Percentiles rank a stretch among this genome's conserved stretches.
Conservation (phyloP, 2,329 filamentous ascomycete genomes). For the Cercospora berteroae region DNA sequence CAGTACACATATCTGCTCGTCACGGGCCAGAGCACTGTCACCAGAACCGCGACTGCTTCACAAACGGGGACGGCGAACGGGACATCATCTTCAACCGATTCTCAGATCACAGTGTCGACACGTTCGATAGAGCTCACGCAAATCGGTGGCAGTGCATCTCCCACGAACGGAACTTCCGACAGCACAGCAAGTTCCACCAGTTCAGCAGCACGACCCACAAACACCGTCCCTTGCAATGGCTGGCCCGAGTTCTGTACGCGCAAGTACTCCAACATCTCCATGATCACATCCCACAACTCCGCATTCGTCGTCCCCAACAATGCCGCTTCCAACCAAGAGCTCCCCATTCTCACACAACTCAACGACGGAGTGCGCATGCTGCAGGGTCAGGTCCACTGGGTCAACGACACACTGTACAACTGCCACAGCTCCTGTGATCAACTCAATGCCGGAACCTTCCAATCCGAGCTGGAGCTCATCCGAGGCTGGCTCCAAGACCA, state of each 20-base stretch:
- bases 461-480: slow-evolving; percentile 68
- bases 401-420: slow-evolving; percentile 64
- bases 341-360: slow-evolving; percentile 67
- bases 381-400: slow-evolving; percentile 58
- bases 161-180: slow-evolving; percentile 30
- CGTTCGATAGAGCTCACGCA: slow-evolving; percentile 27
- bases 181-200: slow-evolving; percentile 28
- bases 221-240: slow-evolving; percentile 78
- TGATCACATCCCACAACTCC: slow-evolving; percentile 77
- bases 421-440: slow-evolving; percentile 84
- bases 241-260: slow-evolving; percentile 68
- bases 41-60: slow-evolving; percentile 39
- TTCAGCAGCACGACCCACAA: slow-evolving; percentile 50
- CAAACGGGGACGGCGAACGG: slow-evolving; percentile 42
- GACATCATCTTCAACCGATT: slow-evolving; percentile 18
- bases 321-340: slow-evolving; percentile 71
- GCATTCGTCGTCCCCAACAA: slow-evolving; percentile 71
- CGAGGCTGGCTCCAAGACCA: slow-evolving; percentile 69
- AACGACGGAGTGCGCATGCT: slow-evolving; percentile 70
- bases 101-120: slow-evolving; percentile 28
- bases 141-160: slow-evolving; percentile 21
- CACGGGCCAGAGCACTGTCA: slow-evolving; percentile 30
- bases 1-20: slow-evolving; percentile 31
- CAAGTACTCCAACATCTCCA: slow-evolving; percentile 77
- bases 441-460: slow-evolving; percentile 75